These are phyloP conservation scores for Rhytidhysteron rufulum DNA, from an alignment of 2,329 filamentous ascomycete species.

Conservation along the genomic window DNA sequence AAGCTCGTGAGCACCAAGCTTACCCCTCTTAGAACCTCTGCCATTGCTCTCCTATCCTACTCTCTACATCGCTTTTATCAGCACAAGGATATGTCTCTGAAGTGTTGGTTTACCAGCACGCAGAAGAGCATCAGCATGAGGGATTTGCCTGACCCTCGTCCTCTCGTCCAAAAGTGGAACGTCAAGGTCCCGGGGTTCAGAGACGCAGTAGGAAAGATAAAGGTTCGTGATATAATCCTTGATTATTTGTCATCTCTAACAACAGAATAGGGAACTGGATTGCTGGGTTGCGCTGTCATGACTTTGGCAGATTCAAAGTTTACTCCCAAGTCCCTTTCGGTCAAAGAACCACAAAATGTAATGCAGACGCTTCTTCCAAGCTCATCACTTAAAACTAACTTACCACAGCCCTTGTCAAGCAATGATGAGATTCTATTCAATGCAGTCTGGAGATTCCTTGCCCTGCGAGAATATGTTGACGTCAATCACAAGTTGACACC, in stretches of 20 bases:
- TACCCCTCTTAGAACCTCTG: conserved; percentile 68
- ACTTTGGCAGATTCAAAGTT: conserved; percentile 69
- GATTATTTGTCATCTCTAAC: conserved; percentile 8
- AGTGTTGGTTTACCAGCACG: conserved; percentile 67
- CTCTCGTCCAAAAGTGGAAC: conserved; percentile 65
- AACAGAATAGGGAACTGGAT: conserved; percentile 18
- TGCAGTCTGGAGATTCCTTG: conserved; percentile 82
- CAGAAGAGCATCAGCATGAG: conserved; percentile 54
- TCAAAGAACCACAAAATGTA: conserved; percentile 43
- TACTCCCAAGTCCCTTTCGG: conserved; percentile 62
- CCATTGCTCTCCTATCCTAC: conserved; percentile 73
- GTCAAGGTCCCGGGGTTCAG: conserved; percentile 59
- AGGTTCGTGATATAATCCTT: conserved; percentile 11
- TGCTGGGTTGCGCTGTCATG: conserved; percentile 50
- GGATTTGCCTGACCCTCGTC: conserved; percentile 53
- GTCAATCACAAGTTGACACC: conserved; percentile 72
- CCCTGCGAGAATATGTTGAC: conserved; percentile 81
- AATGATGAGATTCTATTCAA: conserved; percentile 71
- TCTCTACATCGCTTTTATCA: conserved; percentile 80
- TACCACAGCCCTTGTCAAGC: conserved; percentile 49
- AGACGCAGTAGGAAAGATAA: conserved; percentile 28
- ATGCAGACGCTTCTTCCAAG: neutral
- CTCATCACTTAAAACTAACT: neutral
- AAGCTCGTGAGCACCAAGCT: conserved; percentile 72
- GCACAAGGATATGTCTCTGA: conserved; percentile 71